Evolutionary conservation across 148 eudicot genomes (phyloP).

Genomic region (Fagopyrum esculentum): DNA sequence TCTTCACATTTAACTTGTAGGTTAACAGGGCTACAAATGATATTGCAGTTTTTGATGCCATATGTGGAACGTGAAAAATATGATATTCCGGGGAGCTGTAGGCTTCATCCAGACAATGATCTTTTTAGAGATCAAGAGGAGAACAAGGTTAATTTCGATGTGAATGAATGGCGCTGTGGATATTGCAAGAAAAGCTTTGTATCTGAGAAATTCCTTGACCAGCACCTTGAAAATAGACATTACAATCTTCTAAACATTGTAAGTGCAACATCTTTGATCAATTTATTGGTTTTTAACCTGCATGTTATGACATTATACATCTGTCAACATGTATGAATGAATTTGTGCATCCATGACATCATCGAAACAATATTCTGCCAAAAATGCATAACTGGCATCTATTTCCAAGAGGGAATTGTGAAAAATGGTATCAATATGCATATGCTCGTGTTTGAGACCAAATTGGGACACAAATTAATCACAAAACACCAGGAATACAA

Average conservation of each 20-base stretch:
- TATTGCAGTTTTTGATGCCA: slow-evolving; percentile 77
- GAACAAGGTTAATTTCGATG: slow-evolving; percentile 63
- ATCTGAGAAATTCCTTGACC: slow-evolving; percentile 67
- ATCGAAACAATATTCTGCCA: neutral
- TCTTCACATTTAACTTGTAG: neutral
- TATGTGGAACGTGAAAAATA: slow-evolving; percentile 79
- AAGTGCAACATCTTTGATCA: slow-evolving; percentile 19
- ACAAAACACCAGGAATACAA: too few species aligned
- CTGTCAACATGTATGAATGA: neutral
- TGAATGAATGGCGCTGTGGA: slow-evolving; percentile 85
- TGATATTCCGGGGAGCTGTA: slow-evolving; percentile 50
- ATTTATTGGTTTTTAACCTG: neutral
- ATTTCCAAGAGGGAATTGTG: neutral
- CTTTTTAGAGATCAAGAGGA: slow-evolving; percentile 83
- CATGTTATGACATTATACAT: neutral
- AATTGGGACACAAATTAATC: too few species aligned
- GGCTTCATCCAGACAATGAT: slow-evolving; percentile 81
- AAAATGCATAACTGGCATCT: neutral
- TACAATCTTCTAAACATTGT: slow-evolving; percentile 66
- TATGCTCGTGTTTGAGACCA: too few species aligned
- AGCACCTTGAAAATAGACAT: slow-evolving; percentile 78
- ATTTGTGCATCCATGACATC: neutral
- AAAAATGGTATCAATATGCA: neutral
- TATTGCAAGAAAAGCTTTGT: slow-evolving; percentile 79
- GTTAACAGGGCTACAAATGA: neutral